These are phyloP conservation scores for Zopfia rhizophila DNA, from an alignment of 2,329 filamentous ascomycete genomes.

Conservation along the genomic window DNA sequence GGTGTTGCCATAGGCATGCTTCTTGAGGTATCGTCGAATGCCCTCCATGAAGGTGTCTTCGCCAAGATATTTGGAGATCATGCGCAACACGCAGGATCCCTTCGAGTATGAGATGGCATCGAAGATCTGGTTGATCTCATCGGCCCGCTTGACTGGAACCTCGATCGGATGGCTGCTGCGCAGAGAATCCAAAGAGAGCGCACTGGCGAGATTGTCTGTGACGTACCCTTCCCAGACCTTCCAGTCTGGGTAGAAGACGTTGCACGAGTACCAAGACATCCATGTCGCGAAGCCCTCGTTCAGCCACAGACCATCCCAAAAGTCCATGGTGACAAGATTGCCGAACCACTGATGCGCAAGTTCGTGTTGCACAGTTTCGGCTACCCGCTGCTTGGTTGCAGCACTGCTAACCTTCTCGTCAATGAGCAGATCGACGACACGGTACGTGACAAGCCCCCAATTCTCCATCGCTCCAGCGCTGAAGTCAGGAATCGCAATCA, in stretches of 20 bases:
- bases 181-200: slow-evolving; percentile 86
- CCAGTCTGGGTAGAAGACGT: slow-evolving; percentile 97
- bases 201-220: slow-evolving; percentile 88
- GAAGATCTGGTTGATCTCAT: slow-evolving; percentile 98
- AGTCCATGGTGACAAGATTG: slow-evolving; percentile 97
- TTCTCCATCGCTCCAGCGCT: slow-evolving; percentile 98
- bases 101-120: slow-evolving; percentile 98
- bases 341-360: slow-evolving; percentile 98
- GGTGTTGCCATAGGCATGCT: slow-evolving; percentile 96
- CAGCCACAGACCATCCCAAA: slow-evolving; percentile 97
- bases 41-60: slow-evolving; percentile 94
- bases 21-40: slow-evolving; percentile 89
- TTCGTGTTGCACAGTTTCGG: slow-evolving; percentile 96
- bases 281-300: slow-evolving; percentile 93
- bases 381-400: slow-evolving; percentile 89
- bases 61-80: slow-evolving; percentile 95
- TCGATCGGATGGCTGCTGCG: slow-evolving; percentile 97
- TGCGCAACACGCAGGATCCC: slow-evolving; percentile 92
- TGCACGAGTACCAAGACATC: slow-evolving; percentile 95
- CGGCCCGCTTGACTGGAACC: slow-evolving; percentile 92
- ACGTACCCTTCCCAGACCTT: slow-evolving; percentile 98
- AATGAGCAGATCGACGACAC: slow-evolving; percentile 87
- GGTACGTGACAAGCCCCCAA: slow-evolving; percentile 95
- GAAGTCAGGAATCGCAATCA: slow-evolving; percentile 96
- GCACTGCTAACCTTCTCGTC: slow-evolving; percentile 93